phyloP scores from a whole-genome alignment of 176 grass and related monocot genomes.

The Aechmea fasciata region DNA sequence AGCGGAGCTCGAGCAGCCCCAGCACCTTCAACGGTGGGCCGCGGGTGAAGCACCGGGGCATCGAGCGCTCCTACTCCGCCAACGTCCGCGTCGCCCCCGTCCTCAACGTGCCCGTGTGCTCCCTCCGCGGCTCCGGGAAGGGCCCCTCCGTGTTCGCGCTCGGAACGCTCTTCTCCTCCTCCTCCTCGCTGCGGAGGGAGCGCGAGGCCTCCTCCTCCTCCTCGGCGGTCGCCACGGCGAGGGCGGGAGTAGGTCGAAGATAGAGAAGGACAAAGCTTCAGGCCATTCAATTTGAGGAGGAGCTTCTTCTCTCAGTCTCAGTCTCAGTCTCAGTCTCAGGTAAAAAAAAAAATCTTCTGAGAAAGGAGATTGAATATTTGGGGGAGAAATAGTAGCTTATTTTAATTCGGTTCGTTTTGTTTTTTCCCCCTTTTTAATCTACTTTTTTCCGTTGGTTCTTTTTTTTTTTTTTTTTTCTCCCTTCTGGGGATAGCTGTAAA shows the following conservation, averaged over 20 bases:
- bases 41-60: conserved; percentile 25
- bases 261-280: not conserved
- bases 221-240: not conserved
- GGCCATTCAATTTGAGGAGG: too few species aligned
- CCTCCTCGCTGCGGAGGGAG: not conserved
- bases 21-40: conserved; percentile 67
- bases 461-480: not conserved
- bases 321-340: too few species aligned
- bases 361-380: not conserved
- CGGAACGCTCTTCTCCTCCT: conserved; percentile 53
- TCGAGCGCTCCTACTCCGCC: conserved; percentile 91
- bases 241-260: not conserved
- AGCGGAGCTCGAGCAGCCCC: conserved; percentile 79
- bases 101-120: conserved; percentile 82
- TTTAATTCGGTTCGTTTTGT: not conserved
- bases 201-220: too few species aligned
- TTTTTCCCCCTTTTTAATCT: not conserved
- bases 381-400: not conserved
- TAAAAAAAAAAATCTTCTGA: not conserved
- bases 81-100: conserved; percentile 79
- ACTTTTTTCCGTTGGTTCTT: not conserved
- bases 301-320: too few species aligned
- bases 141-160: conserved; percentile 77
- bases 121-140: conserved; percentile 70
- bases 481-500: not conserved